Evolutionary conservation across 768 basidiomycete genomes (phyloP), one percentile per base, ranked within the genome.

Genomic region (Psilocybe cubensis): DNA sequence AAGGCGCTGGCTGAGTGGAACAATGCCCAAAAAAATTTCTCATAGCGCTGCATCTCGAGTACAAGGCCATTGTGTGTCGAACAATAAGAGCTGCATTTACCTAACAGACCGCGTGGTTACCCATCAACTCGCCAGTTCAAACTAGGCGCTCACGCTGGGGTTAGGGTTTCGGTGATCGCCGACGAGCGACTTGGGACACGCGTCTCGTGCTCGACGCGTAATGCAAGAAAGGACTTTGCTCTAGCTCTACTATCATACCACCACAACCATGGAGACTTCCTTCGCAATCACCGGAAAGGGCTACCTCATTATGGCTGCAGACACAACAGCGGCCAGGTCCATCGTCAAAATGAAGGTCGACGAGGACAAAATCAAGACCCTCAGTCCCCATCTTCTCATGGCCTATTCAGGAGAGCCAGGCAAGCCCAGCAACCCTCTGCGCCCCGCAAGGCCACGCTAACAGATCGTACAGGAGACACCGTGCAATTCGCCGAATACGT

Each of bases 291-390:
- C 85, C 38, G 96, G 96, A 48, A 96, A 97, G 71, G 96, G 88
- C 67, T 99, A 94, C 75, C 89, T 94, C 54, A 84, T 99, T 60
- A 76, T 99, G 65, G 94, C 96, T 2, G 87, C 95, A 9, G 96
- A 98, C 74, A 94, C 89, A 7, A 92, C 88, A 12, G 86, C 94
- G 7, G 86, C 89, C 3, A 83, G 93, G 64, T 97, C 94, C 28
- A 93, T 99, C 74, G 88, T 98, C 70, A 96, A 95, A 77, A 97
- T 98, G 94, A 97, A 98, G 79, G 71, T 82, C 33, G 94, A 97
- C 74, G 92, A 93, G 76, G 96, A 98, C 81, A 98, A 98, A 79
- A 93, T 96, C 80, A 94, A 95, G 74, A 81, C 83, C 21, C 82
- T 99, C 41, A 88, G 92, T 60, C 88, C 94, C 23, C 93, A 97